Evolutionary conservation across 495 filamentous ascomycete genomes (phyloP).

Genomic region (Ascodesmis nigricans): DNA sequence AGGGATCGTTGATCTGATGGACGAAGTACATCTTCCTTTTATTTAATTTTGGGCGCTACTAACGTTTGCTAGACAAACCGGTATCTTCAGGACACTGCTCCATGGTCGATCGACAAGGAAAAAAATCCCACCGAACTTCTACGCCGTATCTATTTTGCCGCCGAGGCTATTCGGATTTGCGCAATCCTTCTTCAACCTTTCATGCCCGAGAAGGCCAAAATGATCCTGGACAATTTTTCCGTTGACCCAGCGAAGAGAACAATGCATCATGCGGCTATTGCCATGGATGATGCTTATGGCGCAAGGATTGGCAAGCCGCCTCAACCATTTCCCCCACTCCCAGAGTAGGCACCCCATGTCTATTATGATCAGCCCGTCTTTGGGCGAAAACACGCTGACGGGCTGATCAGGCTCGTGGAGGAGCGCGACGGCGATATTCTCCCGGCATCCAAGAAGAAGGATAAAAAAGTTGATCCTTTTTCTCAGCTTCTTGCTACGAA

Average conservation of each 20-base stretch:
- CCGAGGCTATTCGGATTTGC: constrained; percentile 56
- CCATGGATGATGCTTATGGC: constrained; percentile 47
- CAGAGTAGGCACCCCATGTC: too few species aligned
- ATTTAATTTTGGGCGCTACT: constrained; percentile 6
- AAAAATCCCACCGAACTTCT: constrained; percentile 15
- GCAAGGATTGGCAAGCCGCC: not conserved
- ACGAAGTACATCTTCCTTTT: constrained; percentile 19
- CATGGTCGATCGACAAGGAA: constrained; percentile 30
- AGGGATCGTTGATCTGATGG: constrained; percentile 39
- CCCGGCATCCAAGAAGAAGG: too few species aligned
- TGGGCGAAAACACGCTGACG: too few species aligned
- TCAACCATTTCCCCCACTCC: too few species aligned
- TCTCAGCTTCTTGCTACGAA: too few species aligned
- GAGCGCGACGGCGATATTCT: too few species aligned
- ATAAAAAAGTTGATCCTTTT: too few species aligned
- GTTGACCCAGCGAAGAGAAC: constrained; percentile 39
- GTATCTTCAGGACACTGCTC: constrained; percentile 37
- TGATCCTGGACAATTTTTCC: constrained; percentile 55
- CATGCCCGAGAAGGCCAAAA: constrained; percentile 57
- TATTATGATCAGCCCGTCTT: too few species aligned
- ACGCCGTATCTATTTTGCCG: constrained; percentile 39
- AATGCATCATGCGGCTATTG: constrained; percentile 33
- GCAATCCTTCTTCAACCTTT: constrained; percentile 79
- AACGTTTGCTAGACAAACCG: constrained; percentile 39
- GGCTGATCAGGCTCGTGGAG: too few species aligned